These are phyloP conservation scores for Ceratobasidium sp. DNA, from an alignment of 1,284 basidiomycete genomes.

Conservation along the genomic window DNA sequence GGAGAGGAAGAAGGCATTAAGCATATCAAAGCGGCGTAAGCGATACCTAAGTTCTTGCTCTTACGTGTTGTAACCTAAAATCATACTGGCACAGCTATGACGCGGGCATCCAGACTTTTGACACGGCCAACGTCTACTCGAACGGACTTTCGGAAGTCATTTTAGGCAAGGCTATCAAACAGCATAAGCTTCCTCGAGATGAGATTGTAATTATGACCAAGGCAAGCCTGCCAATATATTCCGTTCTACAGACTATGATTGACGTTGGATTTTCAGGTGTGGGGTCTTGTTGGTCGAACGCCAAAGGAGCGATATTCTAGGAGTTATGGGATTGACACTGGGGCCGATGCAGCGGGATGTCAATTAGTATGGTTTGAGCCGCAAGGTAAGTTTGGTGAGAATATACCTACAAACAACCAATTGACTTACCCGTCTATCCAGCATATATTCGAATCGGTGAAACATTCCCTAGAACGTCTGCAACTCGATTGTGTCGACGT, in stretches of 20 bases:
- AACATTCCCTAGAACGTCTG: constrained; percentile 42
- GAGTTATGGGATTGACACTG: too few species aligned
- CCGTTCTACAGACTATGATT: not conserved
- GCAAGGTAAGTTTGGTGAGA: constrained; percentile 53
- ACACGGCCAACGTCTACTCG: constrained; percentile 61
- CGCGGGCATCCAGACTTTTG: constrained; percentile 65
- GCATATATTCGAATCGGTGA: constrained; percentile 52
- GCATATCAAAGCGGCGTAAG: constrained; percentile 57
- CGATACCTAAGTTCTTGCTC: not conserved
- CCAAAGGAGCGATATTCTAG: constrained; percentile 23
- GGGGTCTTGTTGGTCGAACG: constrained; percentile 40
- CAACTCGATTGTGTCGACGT: constrained; percentile 56
- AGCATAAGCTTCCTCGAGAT: constrained; percentile 46
- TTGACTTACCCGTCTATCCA: constrained; percentile 52
- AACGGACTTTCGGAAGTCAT: constrained; percentile 49
- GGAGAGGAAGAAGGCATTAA: constrained; percentile 54
- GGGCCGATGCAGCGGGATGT: constrained; percentile 51
- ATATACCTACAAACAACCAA: constrained; percentile 41
- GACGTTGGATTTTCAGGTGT: constrained; percentile 50
- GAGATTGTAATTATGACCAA: constrained; percentile 51
- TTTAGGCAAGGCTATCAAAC: constrained; percentile 54
- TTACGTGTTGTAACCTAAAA: too few species aligned
- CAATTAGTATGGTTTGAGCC: constrained; percentile 57
- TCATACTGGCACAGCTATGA: constrained; percentile 52
- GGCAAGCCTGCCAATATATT: constrained; percentile 46